A percentile compares a stretch with the other conserved stretches of the same genome.
These are phyloP conservation scores for Porodaedalea pini DNA, from an alignment of 1,284 basidiomycete genomes.

Conservation along the genomic window DNA sequence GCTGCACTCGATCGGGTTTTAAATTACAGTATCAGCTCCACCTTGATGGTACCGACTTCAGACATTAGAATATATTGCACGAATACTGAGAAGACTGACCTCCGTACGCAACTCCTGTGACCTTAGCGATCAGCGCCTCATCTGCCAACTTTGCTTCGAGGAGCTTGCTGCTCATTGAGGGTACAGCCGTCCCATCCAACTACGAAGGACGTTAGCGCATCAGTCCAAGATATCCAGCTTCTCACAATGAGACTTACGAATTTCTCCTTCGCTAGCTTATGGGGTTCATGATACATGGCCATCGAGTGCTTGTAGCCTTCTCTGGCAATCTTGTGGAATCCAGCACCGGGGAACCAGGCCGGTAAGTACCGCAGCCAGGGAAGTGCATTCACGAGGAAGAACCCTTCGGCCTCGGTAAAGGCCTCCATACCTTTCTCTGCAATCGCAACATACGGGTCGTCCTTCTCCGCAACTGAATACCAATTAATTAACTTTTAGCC, in stretches of 20 bases:
- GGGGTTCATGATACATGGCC: slow-evolving; percentile 12
- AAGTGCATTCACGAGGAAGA: slow-evolving; percentile 15
- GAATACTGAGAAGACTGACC: neutral
- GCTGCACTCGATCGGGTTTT: too few relatives aligned
- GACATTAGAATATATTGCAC: neutral
- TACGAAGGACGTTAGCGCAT: neutral
- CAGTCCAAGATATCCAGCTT: neutral
- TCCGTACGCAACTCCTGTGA: neutral
- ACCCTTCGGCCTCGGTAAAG: neutral
- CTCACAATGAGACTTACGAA: slow-evolving; percentile 10
- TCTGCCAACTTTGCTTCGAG: slow-evolving; percentile 2
- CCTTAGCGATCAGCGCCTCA: neutral
- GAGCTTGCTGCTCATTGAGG: slow-evolving; percentile 16
- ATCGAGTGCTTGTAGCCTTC: slow-evolving; percentile 37
- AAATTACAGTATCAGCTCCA: neutral
- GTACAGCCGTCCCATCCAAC: neutral
- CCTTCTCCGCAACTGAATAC: neutral
- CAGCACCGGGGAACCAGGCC: slow-evolving; percentile 19
- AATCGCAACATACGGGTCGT: slow-evolving; percentile 11
- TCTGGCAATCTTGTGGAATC: slow-evolving; percentile 47
- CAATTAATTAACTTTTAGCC: too few relatives aligned
- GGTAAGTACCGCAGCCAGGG: slow-evolving; percentile 13
- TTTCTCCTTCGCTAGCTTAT: slow-evolving; percentile 4
- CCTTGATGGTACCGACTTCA: neutral
- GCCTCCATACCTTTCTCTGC: slow-evolving; percentile 9